Evolutionary conservation across 306 rosid genomes (phyloP).

Genomic region (Leucaena leucocephala): DNA sequence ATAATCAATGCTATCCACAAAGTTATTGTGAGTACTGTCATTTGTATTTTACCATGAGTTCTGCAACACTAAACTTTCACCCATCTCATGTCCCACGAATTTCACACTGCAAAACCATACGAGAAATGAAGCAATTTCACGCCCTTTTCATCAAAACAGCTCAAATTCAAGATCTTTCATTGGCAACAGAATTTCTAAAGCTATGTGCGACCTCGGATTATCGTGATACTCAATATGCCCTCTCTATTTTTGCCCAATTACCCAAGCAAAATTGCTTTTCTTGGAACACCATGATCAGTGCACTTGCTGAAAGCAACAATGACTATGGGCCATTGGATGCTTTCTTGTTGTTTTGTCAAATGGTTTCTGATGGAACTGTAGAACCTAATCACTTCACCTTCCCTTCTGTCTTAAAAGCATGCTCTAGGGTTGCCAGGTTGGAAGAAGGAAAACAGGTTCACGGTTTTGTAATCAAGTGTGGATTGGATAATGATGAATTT

Average conservation of each 20-base stretch:
- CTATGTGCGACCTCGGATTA: slow-evolving; percentile 51
- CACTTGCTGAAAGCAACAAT: slow-evolving; percentile 54
- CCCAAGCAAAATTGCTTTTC: slow-evolving; percentile 65
- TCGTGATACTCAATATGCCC: slow-evolving; percentile 48
- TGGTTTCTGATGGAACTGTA: slow-evolving; percentile 54
- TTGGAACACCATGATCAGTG: slow-evolving; percentile 73
- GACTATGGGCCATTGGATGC: slow-evolving; percentile 38
- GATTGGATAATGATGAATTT: slow-evolving; percentile 63
- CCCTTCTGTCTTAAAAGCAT: slow-evolving; percentile 76
- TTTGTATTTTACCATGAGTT: slow-evolving; percentile 36
- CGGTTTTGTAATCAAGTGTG: slow-evolving; percentile 67
- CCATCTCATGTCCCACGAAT: slow-evolving; percentile 58
- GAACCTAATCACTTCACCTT: slow-evolving; percentile 68
- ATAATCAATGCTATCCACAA: neutral
- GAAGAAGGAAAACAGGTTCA: slow-evolving; percentile 72
- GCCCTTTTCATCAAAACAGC: slow-evolving; percentile 67
- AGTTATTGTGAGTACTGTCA: neutral
- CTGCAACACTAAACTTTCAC: slow-evolving; percentile 41
- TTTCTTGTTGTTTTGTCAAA: slow-evolving; percentile 48
- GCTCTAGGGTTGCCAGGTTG: slow-evolving; percentile 50
- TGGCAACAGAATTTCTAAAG: slow-evolving; percentile 61
- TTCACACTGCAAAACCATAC: slow-evolving; percentile 56
- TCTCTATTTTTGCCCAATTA: slow-evolving; percentile 49
- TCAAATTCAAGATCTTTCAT: slow-evolving; percentile 57
- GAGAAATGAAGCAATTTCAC: slow-evolving; percentile 68